These are phyloP conservation scores for Auricularia auricula-judae DNA, from an alignment of 768 basidiomycete species.

Conservation along the genomic window DNA sequence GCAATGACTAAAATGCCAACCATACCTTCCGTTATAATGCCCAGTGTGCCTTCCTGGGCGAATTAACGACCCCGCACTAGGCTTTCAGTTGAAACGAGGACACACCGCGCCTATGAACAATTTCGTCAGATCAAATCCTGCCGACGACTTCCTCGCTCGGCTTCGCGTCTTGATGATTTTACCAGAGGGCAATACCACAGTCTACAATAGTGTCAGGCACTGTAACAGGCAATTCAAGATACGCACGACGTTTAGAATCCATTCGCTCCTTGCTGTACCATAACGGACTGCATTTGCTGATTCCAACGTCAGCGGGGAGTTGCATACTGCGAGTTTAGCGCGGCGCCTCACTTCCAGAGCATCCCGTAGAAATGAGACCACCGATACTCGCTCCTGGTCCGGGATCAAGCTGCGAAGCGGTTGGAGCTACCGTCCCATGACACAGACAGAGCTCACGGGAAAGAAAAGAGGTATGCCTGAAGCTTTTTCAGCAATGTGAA, in stretches of 20 bases:
- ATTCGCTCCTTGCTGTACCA: slow-evolving; percentile 82
- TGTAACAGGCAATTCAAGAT: neutral
- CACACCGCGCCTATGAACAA: slow-evolving; percentile 78
- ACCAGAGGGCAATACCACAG: slow-evolving; percentile 80
- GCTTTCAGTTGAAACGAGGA: neutral
- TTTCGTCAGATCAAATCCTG: slow-evolving; percentile 79
- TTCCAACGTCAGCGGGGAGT: neutral
- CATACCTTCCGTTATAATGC: slow-evolving; percentile 78
- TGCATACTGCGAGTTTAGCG: neutral
- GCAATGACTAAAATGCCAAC: too few relatives aligned
- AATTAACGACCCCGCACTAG: too few relatives aligned
- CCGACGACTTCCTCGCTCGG: slow-evolving; percentile 71
- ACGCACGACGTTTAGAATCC: slow-evolving; percentile 76
- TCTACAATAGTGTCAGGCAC: slow-evolving; percentile 31
- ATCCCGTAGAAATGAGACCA: slow-evolving; percentile 80
- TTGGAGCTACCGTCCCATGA: neutral
- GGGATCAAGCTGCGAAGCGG: slow-evolving; percentile 47
- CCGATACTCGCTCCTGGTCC: slow-evolving; percentile 75
- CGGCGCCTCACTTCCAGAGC: slow-evolving; percentile 57
- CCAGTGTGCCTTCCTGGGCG: slow-evolving; percentile 48
- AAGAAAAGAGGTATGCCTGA: slow-evolving; percentile 72
- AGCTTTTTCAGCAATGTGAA: neutral
- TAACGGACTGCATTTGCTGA: slow-evolving; percentile 73
- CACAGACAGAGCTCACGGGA: slow-evolving; percentile 36
- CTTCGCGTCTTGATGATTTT: slow-evolving; percentile 83